These are phyloP conservation scores for Penicillium sp. DNA, from an alignment of 2,329 filamentous ascomycete species.

Conservation along the genomic window DNA sequence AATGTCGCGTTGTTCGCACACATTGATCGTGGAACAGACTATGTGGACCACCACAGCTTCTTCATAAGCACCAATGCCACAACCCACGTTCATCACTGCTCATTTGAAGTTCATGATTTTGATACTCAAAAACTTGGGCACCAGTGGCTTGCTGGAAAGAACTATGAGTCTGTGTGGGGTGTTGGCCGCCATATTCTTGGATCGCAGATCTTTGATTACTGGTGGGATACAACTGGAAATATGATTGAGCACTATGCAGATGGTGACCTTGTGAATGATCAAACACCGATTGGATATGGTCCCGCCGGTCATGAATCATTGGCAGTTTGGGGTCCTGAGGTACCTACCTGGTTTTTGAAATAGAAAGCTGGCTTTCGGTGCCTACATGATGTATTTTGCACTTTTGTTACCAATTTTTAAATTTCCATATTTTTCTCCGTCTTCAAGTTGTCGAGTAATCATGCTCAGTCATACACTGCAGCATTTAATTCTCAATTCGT, in stretches of 20 bases:
- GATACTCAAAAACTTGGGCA: constrained; percentile 58
- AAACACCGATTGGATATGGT: constrained; percentile 39
- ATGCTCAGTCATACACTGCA: too few relatives aligned
- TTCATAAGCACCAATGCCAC: constrained; percentile 47
- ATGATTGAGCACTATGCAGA: constrained; percentile 53
- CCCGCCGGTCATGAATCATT: constrained; percentile 38
- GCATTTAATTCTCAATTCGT: too few relatives aligned
- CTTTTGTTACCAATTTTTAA: neutral
- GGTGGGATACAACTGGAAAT: constrained; percentile 46
- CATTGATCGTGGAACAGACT: constrained; percentile 52
- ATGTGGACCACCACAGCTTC: constrained; percentile 59
- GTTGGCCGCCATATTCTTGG: constrained; percentile 58
- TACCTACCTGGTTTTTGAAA: constrained; percentile 38
- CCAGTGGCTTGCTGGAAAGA: constrained; percentile 53
- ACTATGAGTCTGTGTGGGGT: constrained; percentile 55
- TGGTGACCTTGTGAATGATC: constrained; percentile 55
- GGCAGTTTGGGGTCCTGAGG: constrained; percentile 42
- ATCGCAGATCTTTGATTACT: constrained; percentile 59
- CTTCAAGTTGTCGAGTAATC: too few relatives aligned
- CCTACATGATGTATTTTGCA: neutral
- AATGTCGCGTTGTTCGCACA: constrained; percentile 53
- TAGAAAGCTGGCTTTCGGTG: constrained; percentile 17
- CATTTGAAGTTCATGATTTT: constrained; percentile 58
- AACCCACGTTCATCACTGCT: constrained; percentile 54
- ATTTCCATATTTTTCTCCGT: too few relatives aligned